phyloP scores from a whole-genome alignment of 192 early-diverging fungal genomes.

The Neocallimastix lanati region DNA sequence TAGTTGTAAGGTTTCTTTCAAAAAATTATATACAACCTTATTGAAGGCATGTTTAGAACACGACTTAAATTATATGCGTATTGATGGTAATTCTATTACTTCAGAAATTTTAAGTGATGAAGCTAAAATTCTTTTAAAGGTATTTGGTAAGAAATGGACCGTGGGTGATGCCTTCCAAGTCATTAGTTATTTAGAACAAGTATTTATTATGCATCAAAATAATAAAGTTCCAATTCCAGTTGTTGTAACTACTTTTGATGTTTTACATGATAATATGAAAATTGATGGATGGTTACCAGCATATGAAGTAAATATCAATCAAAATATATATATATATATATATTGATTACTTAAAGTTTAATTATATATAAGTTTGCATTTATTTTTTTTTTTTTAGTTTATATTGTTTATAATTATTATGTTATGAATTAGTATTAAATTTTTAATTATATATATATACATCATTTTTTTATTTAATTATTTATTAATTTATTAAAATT shows the following conservation, averaged over 20 bases:
- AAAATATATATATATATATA: no score
- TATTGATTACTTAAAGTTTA: no score
- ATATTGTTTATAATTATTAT: no score
- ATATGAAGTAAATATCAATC: slow-evolving; percentile 10
- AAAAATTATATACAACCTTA: slow-evolving; percentile 18
- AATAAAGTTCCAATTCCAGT: slow-evolving; percentile 19
- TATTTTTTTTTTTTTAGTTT: slow-evolving; percentile 4
- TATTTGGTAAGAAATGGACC: slow-evolving; percentile 15
- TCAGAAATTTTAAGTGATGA: slow-evolving; percentile 20
- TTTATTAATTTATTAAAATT: no score
- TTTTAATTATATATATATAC: no score
- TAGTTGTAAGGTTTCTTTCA: slow-evolving; percentile 1
- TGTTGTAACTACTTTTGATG: slow-evolving; percentile 19
- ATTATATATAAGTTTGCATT: slow-evolving; percentile 1
- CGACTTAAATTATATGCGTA: slow-evolving; percentile 15
- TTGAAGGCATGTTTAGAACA: slow-evolving; percentile 17
- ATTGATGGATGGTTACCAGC: slow-evolving; percentile 12
- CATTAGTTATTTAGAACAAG: slow-evolving; percentile 18
- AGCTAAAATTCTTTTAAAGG: slow-evolving; percentile 13
- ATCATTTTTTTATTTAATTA: no score
- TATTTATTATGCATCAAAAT: slow-evolving; percentile 24
- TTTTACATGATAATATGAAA: slow-evolving; percentile 18
- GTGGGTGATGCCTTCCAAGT: slow-evolving; percentile 23
- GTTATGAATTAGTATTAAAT: no score
- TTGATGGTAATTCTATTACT: slow-evolving; percentile 7